Base-by-base conservation (phyloP, 2,329 filamentous ascomycete species). In the Ceratocystis alfenasii region DNA sequence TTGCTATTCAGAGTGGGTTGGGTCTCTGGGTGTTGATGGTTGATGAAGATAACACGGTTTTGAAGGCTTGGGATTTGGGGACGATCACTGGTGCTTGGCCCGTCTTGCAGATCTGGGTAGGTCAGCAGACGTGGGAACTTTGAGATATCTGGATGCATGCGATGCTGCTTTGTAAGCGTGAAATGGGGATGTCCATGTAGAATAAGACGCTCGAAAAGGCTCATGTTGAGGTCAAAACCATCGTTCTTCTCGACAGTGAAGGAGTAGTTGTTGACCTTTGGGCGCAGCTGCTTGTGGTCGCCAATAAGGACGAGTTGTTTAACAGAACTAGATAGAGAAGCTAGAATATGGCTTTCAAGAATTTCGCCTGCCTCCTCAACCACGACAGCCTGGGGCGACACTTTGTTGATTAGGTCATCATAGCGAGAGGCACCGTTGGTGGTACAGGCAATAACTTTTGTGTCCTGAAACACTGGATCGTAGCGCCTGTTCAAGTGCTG, bases 301-400 rank as follows among this genome's bases (percentile, higher is more conserved):
- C 88, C 88, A 10, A 90, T 90, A 1, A 89, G 73, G 0, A 90
- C 79, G 0, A 89, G 71, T 48, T 90, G 85, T 67, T 87, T 80
- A 0, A 82, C 82, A 0, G 78, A 73, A 0, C 79, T 72, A 0
- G 78, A 76, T 66, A 90, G 70, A 0, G 87, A 81, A 0, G 87
- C 81, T 0, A 90, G 73, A 1, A 87, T 77, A 48, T 69, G 68
- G 20, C 66, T 67, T 72, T 90, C 87, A 0, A 89, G 76, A 2
- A 90, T 87, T 69, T 90, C 87, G 1, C 86, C 87, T 0, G 87
- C 87, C 72, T 90, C 87, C 72, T 90, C 87, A 0, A 89, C 81
- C 0, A 91, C 71, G 0, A 89, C 73, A 2, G 88, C 76, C 0
- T 84, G 83, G 0, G 86, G 84, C 0, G 74, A 72, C 0, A 80